phyloP scores from a whole-genome alignment of 2,329 filamentous ascomycete genomes.

The Akanthomyces muscarius region DNA sequence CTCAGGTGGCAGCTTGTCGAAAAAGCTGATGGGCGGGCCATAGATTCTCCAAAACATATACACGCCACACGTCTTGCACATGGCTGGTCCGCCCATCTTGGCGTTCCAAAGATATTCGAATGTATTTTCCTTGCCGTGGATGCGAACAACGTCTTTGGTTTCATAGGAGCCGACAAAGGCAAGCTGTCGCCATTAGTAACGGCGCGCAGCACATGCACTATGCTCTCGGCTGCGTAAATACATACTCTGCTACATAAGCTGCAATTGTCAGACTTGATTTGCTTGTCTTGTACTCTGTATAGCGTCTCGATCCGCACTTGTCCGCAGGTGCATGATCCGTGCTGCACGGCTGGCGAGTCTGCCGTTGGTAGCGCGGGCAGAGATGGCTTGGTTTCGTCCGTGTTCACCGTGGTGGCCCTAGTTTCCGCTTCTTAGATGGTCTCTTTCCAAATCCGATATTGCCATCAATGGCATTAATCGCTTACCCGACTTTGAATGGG shows the following conservation, averaged over 20 bases:
- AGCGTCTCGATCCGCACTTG: conserved; percentile 22
- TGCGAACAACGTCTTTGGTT: conserved; percentile 25
- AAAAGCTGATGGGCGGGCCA: conserved; percentile 27
- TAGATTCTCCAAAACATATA: conserved; percentile 27
- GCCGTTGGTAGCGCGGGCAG: not conserved
- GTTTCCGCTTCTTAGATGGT: not conserved
- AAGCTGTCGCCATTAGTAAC: conserved; percentile 18
- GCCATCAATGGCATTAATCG: too few relatives aligned
- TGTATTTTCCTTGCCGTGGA: conserved; percentile 25
- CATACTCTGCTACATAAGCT: conserved; percentile 30
- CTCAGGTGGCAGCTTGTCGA: conserved; percentile 27
- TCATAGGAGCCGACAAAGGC: conserved; percentile 29
- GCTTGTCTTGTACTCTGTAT: conserved; percentile 33
- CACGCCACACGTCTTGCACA: conserved; percentile 30
- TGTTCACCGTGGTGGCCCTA: not conserved
- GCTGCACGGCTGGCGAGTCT: conserved; percentile 19
- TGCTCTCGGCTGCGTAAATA: not conserved
- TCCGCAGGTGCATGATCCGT: conserved; percentile 28
- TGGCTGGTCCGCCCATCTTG: conserved; percentile 21
- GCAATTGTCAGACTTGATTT: conserved; percentile 40
- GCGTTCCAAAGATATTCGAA: conserved; percentile 25
- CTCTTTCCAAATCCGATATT: not conserved
- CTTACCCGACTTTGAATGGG: conserved; percentile 25
- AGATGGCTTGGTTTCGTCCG: not conserved
- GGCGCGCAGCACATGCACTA: too few relatives aligned